Percentiles rank a stretch among this genome's conserved stretches.
Evolutionary conservation across 495 filamentous ascomycete species (phyloP).

Genomic region (Trichocladium uniseriatum): DNA sequence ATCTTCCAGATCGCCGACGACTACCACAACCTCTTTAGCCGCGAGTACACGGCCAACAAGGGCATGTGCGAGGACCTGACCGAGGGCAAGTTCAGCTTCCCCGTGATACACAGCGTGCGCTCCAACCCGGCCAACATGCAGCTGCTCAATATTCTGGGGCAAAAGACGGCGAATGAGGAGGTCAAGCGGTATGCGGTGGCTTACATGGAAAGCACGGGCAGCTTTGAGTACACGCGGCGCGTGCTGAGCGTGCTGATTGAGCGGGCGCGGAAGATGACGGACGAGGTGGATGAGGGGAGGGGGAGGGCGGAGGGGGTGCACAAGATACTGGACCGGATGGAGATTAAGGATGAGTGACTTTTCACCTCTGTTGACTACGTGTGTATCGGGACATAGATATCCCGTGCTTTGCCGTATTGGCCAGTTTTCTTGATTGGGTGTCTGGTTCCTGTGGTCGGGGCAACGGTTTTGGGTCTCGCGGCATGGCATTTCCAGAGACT

Average conservation of each 20-base stretch:
- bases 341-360: slow-evolving; percentile 18
- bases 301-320: slow-evolving; percentile 38
- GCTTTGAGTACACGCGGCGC: slow-evolving; percentile 72
- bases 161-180: slow-evolving; percentile 75
- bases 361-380: neutral
- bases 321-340: slow-evolving; percentile 42
- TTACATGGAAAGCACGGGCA: slow-evolving; percentile 85
- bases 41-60: slow-evolving; percentile 76
- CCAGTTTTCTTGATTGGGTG: too few relatives aligned
- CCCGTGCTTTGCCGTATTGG: too few relatives aligned
- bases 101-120: slow-evolving; percentile 91
- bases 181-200: slow-evolving; percentile 86
- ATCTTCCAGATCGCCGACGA: slow-evolving; percentile 97
- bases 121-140: slow-evolving; percentile 68
- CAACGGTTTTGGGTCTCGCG: too few relatives aligned
- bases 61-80: slow-evolving; percentile 94
- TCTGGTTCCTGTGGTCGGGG: too few relatives aligned
- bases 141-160: slow-evolving; percentile 84
- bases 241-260: slow-evolving; percentile 59
- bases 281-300: slow-evolving; percentile 51
- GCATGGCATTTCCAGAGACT: too few relatives aligned
- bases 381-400: too few relatives aligned
- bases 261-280: slow-evolving; percentile 57
- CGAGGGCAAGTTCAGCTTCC: slow-evolving; percentile 97
- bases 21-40: slow-evolving; percentile 75